Conservation (phyloP, 2,329 filamentous ascomycete genomes). For the Scopulariopsis brevicaulis region DNA sequence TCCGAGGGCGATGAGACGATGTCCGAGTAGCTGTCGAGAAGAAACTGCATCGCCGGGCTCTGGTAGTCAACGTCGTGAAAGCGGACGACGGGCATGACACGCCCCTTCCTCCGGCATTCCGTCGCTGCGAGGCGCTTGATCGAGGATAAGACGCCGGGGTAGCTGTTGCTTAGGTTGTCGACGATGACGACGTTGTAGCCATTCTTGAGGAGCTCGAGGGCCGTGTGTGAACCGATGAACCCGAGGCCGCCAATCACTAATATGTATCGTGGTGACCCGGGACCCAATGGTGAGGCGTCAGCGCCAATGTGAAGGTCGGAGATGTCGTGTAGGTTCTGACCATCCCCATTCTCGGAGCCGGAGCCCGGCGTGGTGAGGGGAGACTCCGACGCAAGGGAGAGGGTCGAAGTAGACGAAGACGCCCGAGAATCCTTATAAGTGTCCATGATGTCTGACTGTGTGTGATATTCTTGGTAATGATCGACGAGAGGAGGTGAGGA, state of each 20-base stretch:
- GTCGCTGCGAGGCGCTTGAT: conserved; percentile 16
- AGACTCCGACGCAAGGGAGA: conserved; percentile 8
- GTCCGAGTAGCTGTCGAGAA: conserved; percentile 22
- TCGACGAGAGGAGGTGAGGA: neutral
- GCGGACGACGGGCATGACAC: conserved; percentile 16
- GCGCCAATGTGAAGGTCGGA: conserved; percentile 2
- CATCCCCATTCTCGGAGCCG: conserved; percentile 10
- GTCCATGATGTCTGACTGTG: conserved; percentile 7
- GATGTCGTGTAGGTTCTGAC: conserved; percentile 1
- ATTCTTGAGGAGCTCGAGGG: conserved; percentile 38
- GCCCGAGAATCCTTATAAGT: conserved; percentile 6
- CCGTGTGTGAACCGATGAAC: conserved; percentile 45
- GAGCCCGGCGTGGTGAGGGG: conserved; percentile 9
- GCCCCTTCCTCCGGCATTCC: conserved; percentile 13
- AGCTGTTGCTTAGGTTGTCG: conserved; percentile 32
- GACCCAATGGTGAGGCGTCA: conserved; percentile 2
- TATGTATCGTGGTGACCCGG: conserved; percentile 16
- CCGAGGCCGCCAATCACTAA: conserved; percentile 42
- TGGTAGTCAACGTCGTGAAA: conserved; percentile 27
- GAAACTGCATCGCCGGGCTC: conserved; percentile 21
- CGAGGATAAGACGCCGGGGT: conserved; percentile 16
- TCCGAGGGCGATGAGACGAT: conserved; percentile 6
- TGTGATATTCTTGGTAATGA: neutral
- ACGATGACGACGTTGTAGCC: conserved; percentile 40
- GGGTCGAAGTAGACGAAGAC: conserved; percentile 6